A percentile compares a stretch with the other conserved stretches of the same genome.
Conservation (phyloP, 2,329 filamentous ascomycete species). For the Rugonectria rugulosa region DNA sequence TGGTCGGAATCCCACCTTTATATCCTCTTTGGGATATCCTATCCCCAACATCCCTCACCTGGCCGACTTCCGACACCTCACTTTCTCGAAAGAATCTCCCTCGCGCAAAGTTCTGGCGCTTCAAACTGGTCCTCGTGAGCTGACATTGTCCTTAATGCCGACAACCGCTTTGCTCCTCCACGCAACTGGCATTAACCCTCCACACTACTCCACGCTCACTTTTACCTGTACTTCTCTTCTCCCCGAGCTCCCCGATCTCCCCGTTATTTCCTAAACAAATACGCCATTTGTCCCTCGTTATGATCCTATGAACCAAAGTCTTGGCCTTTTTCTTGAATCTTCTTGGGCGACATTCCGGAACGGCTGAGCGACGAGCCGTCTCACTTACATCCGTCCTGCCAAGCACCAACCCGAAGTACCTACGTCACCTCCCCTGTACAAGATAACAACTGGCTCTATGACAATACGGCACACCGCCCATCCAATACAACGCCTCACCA, state of each 20-base stretch:
- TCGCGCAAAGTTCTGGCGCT: slow-evolving; percentile 10
- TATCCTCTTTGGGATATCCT: slow-evolving; percentile 8
- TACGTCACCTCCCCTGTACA: background rate
- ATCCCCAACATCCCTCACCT: slow-evolving; percentile 8
- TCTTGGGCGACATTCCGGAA: background rate
- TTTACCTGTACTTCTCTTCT: background rate
- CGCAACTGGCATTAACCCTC: background rate
- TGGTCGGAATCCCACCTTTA: slow-evolving; percentile 23
- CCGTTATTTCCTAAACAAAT: slow-evolving; percentile 8
- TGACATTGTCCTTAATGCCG: too few relatives aligned
- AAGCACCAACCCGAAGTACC: too few relatives aligned
- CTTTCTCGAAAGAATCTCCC: background rate
- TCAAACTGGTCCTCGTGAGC: slow-evolving; percentile 19
- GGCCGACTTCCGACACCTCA: slow-evolving; percentile 20
- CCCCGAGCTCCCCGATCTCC: slow-evolving; percentile 19
- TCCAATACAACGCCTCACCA: background rate
- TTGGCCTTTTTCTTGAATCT: background rate
- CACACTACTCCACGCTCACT: background rate
- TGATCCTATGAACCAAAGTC: slow-evolving; percentile 8
- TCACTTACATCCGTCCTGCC: background rate
- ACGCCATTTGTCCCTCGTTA: background rate
- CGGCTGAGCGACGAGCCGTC: slow-evolving; percentile 2
- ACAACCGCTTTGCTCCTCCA: background rate
- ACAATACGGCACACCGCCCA: background rate
- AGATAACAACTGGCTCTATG: background rate